phyloP scores from a whole-genome alignment of 176 grass and related monocot genomes.

The Coix lacrymajobi region DNA sequence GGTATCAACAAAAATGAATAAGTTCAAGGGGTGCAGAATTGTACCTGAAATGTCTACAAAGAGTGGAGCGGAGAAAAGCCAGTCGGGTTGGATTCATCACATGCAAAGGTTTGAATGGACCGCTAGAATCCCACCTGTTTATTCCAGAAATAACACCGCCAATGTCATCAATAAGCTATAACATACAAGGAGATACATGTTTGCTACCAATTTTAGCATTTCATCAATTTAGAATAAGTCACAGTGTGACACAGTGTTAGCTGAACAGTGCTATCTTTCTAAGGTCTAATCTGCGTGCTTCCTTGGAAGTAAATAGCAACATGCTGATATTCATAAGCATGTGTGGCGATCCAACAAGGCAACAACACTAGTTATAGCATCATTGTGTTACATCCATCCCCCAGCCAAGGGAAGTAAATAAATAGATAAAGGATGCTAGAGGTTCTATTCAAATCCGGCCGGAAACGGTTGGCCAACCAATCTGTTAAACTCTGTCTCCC shows the following conservation, averaged over 20 bases:
- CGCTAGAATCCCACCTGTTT: constrained; percentile 83
- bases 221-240: neutral
- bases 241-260: neutral
- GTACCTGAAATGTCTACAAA: constrained; percentile 89
- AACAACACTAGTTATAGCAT: neutral
- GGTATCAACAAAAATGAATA: neutral
- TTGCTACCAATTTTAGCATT: neutral
- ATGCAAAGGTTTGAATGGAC: constrained; percentile 95
- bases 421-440: neutral
- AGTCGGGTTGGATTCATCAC: constrained; percentile 81
- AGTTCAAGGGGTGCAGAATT: neutral
- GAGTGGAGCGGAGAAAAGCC: constrained; percentile 75
- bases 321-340: neutral
- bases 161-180: constrained; percentile 6
- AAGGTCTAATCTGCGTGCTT: neutral
- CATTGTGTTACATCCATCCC: neutral
- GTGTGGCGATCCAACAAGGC: neutral
- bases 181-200: neutral
- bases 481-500: neutral
- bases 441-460: neutral
- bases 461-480: neutral
- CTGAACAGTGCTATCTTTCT: neutral
- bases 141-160: constrained; percentile 20
- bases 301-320: neutral
- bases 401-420: neutral